These are phyloP conservation scores for Solanum virginianum DNA, from an alignment of 257 asterid species.

Conservation along the genomic window DNA sequence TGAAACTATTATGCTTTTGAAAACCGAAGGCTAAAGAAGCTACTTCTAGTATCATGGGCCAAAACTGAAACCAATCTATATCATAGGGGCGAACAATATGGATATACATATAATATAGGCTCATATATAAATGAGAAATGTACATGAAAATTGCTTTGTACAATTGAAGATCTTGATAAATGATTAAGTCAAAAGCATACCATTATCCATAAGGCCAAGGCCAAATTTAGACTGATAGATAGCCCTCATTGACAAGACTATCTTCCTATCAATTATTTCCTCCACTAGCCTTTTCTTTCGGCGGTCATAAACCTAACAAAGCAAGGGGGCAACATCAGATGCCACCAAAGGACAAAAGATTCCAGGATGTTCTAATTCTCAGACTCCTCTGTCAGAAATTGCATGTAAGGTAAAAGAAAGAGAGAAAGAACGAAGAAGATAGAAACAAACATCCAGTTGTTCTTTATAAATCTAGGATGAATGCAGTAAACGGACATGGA, in stretches of 20 bases:
- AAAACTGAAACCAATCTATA: not conserved
- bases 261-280: constrained; percentile 90
- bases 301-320: constrained; percentile 78
- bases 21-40: not conserved
- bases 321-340: not conserved
- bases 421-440: not conserved
- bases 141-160: not conserved
- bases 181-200: constrained; percentile 17
- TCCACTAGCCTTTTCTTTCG: constrained; percentile 82
- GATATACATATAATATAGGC: not conserved
- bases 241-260: constrained; percentile 91
- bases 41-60: not conserved
- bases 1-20: not conserved
- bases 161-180: not conserved
- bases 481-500: not conserved
- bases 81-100: not conserved
- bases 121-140: not conserved
- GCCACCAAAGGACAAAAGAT: not conserved
- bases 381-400: not conserved
- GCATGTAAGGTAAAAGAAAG: not conserved
- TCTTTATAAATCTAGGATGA: not conserved
- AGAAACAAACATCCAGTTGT: not conserved
- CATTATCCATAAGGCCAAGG: constrained; percentile 89
- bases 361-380: not conserved
- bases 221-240: constrained; percentile 90